Evolutionary conservation across 331 rosid genomes (phyloP).

Genomic region (Malus hybrid): DNA sequence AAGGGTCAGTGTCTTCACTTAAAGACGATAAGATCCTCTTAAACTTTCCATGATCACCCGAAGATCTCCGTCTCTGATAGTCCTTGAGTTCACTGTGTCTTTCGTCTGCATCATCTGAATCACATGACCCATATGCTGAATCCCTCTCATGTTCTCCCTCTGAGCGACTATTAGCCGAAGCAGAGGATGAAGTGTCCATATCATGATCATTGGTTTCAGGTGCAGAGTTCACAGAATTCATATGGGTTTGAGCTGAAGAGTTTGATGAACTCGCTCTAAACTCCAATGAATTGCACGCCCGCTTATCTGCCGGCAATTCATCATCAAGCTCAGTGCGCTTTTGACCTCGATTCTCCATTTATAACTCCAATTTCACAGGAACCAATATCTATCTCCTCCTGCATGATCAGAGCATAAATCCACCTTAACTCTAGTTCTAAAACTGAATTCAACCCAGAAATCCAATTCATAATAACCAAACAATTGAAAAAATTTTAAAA

Average conservation of each 20-base stretch:
- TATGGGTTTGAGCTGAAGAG: constrained; percentile 51
- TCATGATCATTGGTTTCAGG: constrained; percentile 65
- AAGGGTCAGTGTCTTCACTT: constrained; percentile 60
- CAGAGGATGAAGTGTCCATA: constrained; percentile 90
- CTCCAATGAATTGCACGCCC: constrained; percentile 80
- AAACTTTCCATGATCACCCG: constrained; percentile 77
- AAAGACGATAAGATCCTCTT: constrained; percentile 58
- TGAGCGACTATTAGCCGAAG: constrained; percentile 73
- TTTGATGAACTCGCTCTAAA: constrained; percentile 82
- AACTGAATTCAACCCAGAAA: constrained; percentile 4
- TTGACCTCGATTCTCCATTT: constrained; percentile 87
- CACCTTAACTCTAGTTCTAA: background rate
- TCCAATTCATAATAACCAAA: background rate
- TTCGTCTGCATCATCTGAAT: constrained; percentile 81
- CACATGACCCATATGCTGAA: constrained; percentile 87
- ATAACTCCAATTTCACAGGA: constrained; percentile 20
- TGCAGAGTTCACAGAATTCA: constrained; percentile 34
- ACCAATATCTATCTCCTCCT: constrained; percentile 22
- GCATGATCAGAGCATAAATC: constrained; percentile 14
- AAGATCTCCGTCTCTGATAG: constrained; percentile 63
- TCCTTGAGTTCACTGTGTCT: constrained; percentile 53
- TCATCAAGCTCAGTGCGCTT: constrained; percentile 77
- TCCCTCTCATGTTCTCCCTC: constrained; percentile 87
- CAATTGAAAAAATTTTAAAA: background rate
- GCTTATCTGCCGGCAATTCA: constrained; percentile 86